These are phyloP conservation scores for Pleurotus djamor DNA, from an alignment of 768 basidiomycete genomes.

Conservation along the genomic window DNA sequence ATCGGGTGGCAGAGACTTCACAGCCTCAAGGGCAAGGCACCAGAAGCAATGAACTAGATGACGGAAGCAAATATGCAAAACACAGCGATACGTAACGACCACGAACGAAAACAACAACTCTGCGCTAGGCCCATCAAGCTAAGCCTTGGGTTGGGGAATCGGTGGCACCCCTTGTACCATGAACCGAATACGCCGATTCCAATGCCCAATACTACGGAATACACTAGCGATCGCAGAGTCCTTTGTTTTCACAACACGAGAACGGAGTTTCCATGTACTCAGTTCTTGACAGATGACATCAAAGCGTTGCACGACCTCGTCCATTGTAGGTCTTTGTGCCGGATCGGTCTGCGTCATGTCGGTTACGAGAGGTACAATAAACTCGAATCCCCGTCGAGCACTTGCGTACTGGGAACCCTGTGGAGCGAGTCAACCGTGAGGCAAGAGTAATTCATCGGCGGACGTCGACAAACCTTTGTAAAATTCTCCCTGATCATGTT, in stretches of 20 bases:
- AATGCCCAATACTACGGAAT: conserved; percentile 13
- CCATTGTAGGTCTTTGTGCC: conserved; percentile 26
- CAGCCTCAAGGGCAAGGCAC: too few relatives aligned
- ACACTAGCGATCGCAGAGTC: conserved; percentile 12
- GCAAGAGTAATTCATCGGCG: background rate
- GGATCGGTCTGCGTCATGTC: conserved; percentile 24
- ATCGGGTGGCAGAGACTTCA: too few relatives aligned
- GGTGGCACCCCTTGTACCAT: conserved; percentile 14
- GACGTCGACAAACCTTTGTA: conserved; percentile 15
- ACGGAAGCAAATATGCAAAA: too few relatives aligned
- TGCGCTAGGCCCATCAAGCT: background rate
- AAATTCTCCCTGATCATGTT: conserved; percentile 24
- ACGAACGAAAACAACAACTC: too few relatives aligned
- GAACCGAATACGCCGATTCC: conserved; percentile 19
- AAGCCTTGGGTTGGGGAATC: conserved; percentile 10
- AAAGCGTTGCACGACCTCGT: conserved; percentile 24
- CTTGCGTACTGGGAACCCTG: conserved; percentile 5
- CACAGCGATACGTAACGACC: too few relatives aligned
- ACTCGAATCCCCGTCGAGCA: conserved; percentile 15
- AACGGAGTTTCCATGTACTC: conserved; percentile 22
- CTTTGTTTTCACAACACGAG: conserved; percentile 18
- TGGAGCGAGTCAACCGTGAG: background rate
- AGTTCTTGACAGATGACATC: conserved; percentile 10
- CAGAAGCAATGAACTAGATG: too few relatives aligned
- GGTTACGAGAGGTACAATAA: conserved; percentile 13